These are phyloP conservation scores for Macadamia tetraphylla DNA, from an alignment of 164 flowering plant genomes.

Conservation along the genomic window DNA sequence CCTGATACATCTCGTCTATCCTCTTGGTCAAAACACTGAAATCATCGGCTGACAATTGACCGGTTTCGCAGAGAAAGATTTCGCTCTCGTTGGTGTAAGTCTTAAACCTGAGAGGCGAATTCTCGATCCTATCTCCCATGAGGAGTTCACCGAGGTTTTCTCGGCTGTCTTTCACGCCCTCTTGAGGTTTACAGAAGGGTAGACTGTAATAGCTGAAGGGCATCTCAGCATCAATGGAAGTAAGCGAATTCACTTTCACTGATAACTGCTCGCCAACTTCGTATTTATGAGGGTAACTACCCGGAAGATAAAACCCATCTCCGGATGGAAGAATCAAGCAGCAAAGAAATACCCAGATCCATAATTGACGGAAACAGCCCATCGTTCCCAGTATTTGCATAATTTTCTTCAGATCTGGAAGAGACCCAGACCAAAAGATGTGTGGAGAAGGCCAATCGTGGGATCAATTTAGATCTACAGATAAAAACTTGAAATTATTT, in stretches of 20 bases:
- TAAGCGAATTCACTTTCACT: constrained; percentile 74
- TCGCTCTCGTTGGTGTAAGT: constrained; percentile 59
- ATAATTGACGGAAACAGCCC: constrained; percentile 26
- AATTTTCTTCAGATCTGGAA: constrained; percentile 33
- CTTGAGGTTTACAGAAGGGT: constrained; percentile 64
- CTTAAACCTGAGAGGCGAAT: constrained; percentile 64
- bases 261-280: constrained; percentile 36
- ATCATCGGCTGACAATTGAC: constrained; percentile 42
- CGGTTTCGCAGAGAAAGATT: constrained; percentile 47
- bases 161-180: constrained; percentile 69
- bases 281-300: constrained; percentile 80
- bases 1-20: constrained; percentile 87
- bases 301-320: constrained; percentile 77
- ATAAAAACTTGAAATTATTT: background rate
- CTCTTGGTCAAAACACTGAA: constrained; percentile 56
- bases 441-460: background rate
- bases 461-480: background rate
- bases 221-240: constrained; percentile 77
- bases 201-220: constrained; percentile 73
- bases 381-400: constrained; percentile 15
- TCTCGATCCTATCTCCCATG: constrained; percentile 90
- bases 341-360: constrained; percentile 39
- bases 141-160: constrained; percentile 88
- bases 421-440: constrained; percentile 18
- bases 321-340: constrained; percentile 34